A percentile compares a stretch with the other conserved stretches of the same genome.
phyloP scores from a whole-genome alignment of 1,139 yeast genomes.

The Saccharomyces hybrid region DNA sequence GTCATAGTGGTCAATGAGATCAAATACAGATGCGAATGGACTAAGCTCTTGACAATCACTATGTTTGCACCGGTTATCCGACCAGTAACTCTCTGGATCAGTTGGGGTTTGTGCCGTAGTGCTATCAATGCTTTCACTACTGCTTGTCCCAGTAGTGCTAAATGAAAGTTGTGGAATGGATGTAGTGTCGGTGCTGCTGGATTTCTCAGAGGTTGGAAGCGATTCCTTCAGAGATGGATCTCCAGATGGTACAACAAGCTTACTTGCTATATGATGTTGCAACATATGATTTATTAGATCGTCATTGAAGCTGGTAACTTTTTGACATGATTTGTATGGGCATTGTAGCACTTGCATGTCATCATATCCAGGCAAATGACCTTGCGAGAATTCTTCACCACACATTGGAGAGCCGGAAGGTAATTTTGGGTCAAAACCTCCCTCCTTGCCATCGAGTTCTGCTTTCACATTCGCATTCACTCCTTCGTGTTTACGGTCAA shows the following conservation, averaged over 20 bases:
- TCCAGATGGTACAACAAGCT: slow-evolving; percentile 5
- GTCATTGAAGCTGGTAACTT: slow-evolving; percentile 7
- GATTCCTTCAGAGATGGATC: background rate
- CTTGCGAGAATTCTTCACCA: slow-evolving; percentile 2
- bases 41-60: slow-evolving; percentile 6
- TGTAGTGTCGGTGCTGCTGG: background rate
- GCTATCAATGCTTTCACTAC: background rate
- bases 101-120: background rate
- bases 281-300: slow-evolving; percentile 17
- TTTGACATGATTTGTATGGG: slow-evolving; percentile 17
- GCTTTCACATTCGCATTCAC: background rate
- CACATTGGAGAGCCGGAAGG: background rate
- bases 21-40: slow-evolving; percentile 13
- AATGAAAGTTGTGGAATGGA: background rate
- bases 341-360: slow-evolving; percentile 9
- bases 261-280: slow-evolving; percentile 14
- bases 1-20: slow-evolving; percentile 24
- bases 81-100: slow-evolving; percentile 10
- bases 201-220: background rate
- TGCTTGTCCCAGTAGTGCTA: background rate
- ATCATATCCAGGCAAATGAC: background rate
- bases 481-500: background rate
- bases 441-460: background rate
- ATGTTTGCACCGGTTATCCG: slow-evolving; percentile 15
- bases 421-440: background rate